Percentiles rank a stretch among this genome's conserved stretches.
phyloP scores from a whole-genome alignment of 192 early-diverging fungal species.

The Coemansia sp. region DNA sequence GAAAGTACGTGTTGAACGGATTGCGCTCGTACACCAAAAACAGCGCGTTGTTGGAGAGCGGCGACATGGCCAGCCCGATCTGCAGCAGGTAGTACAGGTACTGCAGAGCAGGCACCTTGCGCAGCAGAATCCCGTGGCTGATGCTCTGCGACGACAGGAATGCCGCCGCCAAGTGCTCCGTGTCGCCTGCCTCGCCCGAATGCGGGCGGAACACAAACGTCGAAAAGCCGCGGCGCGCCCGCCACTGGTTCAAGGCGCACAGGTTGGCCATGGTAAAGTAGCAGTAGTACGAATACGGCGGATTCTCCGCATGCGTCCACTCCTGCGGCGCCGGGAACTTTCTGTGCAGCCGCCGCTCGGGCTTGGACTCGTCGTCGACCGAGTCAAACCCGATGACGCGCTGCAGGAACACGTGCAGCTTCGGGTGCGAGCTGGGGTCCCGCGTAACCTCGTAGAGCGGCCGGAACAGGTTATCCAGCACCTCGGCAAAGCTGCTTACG shows the following conservation, averaged over 20 bases:
- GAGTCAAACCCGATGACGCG: constrained; percentile 92
- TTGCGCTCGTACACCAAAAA: constrained; percentile 93
- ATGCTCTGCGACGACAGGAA: constrained; percentile 86
- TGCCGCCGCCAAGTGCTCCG: constrained; percentile 86
- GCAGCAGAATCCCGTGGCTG: constrained; percentile 87
- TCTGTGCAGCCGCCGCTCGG: constrained; percentile 75
- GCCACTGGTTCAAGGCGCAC: constrained; percentile 75
- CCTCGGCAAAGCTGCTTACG: constrained; percentile 71
- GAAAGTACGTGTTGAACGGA: constrained; percentile 86
- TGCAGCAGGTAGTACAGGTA: constrained; percentile 95
- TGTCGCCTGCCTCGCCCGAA: constrained; percentile 93
- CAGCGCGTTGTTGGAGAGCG: constrained; percentile 93
- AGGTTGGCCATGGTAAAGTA: constrained; percentile 92
- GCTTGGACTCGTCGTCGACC: constrained; percentile 93
- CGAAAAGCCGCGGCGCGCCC: constrained; percentile 73
- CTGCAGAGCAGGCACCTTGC: constrained; percentile 92
- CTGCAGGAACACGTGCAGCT: constrained; percentile 90
- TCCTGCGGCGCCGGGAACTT: constrained; percentile 71
- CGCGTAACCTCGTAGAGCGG: constrained; percentile 90
- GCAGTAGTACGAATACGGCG: constrained; percentile 91
- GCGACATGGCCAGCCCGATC: constrained; percentile 95
- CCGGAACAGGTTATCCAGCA: constrained; percentile 79
- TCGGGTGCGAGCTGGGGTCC: constrained; percentile 82
- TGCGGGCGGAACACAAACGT: constrained; percentile 94
- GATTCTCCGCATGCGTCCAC: constrained; percentile 66